phyloP scores from a whole-genome alignment of 1,284 basidiomycete genomes.

The Baeospora myosura region DNA sequence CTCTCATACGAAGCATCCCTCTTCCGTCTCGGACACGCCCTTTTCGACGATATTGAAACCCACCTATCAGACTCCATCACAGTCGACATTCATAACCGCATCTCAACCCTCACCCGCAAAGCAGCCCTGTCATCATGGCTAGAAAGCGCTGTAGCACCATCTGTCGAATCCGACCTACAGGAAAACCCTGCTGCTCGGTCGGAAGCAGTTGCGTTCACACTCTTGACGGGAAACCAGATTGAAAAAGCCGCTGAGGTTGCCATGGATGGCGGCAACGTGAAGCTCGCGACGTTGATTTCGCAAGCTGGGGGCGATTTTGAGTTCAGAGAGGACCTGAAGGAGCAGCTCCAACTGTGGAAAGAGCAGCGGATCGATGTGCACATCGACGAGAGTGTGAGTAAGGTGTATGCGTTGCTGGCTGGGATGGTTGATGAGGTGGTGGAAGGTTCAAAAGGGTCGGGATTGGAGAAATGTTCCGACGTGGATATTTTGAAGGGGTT shows the following conservation, averaged over 20 bases:
- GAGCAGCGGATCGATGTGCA: conserved; percentile 70
- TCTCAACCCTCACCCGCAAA: conserved; percentile 67
- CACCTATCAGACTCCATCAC: conserved; percentile 48
- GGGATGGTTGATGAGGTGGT: conserved; percentile 64
- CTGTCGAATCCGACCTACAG: conserved; percentile 73
- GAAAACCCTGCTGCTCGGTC: conserved; percentile 25
- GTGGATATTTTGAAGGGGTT: conserved; percentile 72
- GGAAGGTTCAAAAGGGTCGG: conserved; percentile 49
- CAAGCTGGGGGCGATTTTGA: conserved; percentile 80
- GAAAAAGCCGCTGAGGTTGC: conserved; percentile 78
- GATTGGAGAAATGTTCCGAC: conserved; percentile 54
- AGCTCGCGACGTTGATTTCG: conserved; percentile 87
- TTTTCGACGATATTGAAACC: conserved; percentile 84
- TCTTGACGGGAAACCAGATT: conserved; percentile 84
- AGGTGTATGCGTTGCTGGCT: conserved; percentile 80
- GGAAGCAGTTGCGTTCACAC: conserved; percentile 44
- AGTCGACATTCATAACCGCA: conserved; percentile 52
- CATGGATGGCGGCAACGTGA: conserved; percentile 71
- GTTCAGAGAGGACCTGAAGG: conserved; percentile 68
- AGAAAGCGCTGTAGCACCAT: conserved; percentile 63
- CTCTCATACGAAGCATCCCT: conserved; percentile 71
- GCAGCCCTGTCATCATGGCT: conserved; percentile 84
- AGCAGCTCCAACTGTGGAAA: conserved; percentile 83
- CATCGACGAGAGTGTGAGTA: conserved; percentile 66
- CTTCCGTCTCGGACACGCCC: conserved; percentile 83